These are phyloP conservation scores for Lolium perenne DNA, from an alignment of 176 grass and related monocot genomes.

Conservation along the genomic window DNA sequence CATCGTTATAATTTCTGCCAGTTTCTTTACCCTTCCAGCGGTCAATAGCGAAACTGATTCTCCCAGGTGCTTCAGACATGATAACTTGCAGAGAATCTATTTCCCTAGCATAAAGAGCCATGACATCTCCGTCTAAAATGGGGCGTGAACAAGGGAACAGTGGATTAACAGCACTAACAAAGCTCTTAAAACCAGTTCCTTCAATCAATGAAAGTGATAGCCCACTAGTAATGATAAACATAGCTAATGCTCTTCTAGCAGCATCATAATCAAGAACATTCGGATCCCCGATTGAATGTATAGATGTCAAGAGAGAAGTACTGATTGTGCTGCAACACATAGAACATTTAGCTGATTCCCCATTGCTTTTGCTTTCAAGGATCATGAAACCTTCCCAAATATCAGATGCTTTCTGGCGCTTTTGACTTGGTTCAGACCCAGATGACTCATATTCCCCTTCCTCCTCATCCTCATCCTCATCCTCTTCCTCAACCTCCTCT, in stretches of 20 bases:
- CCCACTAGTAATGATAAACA: constrained; percentile 30
- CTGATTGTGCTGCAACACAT: neutral
- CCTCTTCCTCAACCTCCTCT: neutral
- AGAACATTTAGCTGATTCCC: constrained; percentile 3
- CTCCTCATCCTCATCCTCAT: neutral
- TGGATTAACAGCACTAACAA: neutral
- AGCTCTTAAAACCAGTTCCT: neutral
- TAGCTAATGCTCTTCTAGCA: constrained; percentile 29
- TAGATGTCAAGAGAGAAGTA: neutral
- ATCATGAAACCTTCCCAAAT: constrained; percentile 44
- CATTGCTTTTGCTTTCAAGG: neutral
- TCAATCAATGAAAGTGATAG: constrained; percentile 36
- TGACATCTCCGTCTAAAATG: constrained; percentile 21
- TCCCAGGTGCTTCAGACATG: constrained; percentile 19
- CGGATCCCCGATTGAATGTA: neutral
- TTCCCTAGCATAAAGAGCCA: constrained; percentile 34
- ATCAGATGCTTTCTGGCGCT: constrained; percentile 17
- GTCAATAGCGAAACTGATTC: constrained; percentile 34
- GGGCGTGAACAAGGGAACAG: neutral
- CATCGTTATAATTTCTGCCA: neutral
- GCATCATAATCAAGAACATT: neutral
- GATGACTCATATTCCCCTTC: neutral
- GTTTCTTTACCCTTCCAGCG: constrained; percentile 23
- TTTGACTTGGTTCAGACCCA: neutral
- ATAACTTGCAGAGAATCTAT: neutral